Base-by-base conservation (phyloP, 176 grass and related monocot species). In the Triticum urartu region DNA sequence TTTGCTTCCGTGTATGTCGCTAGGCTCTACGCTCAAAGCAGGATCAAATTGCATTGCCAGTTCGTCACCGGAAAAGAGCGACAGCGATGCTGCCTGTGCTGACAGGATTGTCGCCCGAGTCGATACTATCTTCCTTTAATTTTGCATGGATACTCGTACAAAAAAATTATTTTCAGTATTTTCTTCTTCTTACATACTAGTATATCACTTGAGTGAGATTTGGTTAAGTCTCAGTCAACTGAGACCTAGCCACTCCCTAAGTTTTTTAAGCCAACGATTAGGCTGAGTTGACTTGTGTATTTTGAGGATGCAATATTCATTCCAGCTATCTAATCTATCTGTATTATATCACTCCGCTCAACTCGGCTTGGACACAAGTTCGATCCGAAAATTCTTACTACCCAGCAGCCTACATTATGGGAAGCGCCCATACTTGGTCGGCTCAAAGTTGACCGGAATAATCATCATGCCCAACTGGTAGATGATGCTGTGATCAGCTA, bases 1-100 rank as follows among this genome's bases (percentile, higher is more conserved):
- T 68, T 83, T 83, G 79, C 36, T 77, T 56, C 71, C 64, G 33
- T 12, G 30, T 60, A 26, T 45, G 56, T 83, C 74, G 33, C 43
- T 30, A 30, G 28, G 28, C 62, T 59, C 56, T 36, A 22, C 14
- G 4, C 14, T 1, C 18, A 45, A 13, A 47, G 75, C 66, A 48
- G 6, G 34, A 68, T 6, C 25, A 91, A 34, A 45, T 62, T 79
- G 43, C 78, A 17, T 28, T 38, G 42, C 39, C 75, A 68, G 24
- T 79, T 26, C 38, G 65, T 63, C 67, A 79, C 67, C 28, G 26
- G 14, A 47, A 83, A 73, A 68, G 80, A 59, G 30, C 35, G 58
- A 77, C 47, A 58, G 26, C 47, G 34, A 60, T 54, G 24, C 24
- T 75, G 9, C 39, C 22, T 32, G 25, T 54, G 22, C 64, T 25